phyloP scores from a whole-genome alignment of 1,284 basidiomycete species.

The Chondrostereum purpureum region DNA sequence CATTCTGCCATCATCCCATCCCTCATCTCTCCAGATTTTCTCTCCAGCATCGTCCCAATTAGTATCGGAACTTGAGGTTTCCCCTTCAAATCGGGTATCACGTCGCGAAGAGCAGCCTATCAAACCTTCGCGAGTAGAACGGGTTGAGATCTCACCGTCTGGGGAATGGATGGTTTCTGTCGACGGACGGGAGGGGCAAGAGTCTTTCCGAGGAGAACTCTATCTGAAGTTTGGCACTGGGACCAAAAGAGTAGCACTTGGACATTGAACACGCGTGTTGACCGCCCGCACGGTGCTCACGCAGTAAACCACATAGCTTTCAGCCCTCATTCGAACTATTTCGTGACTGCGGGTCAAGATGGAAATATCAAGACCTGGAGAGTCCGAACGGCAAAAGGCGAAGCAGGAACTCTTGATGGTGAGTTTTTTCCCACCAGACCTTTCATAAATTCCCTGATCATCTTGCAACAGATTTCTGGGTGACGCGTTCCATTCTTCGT shows the following conservation, averaged over 20 bases:
- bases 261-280: constrained; percentile 87
- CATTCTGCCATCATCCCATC: constrained; percentile 89
- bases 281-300: constrained; percentile 75
- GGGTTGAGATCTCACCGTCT: constrained; percentile 56
- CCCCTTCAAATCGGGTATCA: constrained; percentile 89
- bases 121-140: constrained; percentile 75
- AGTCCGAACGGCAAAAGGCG: constrained; percentile 36
- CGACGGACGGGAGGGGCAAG: constrained; percentile 70
- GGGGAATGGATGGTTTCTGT: constrained; percentile 95
- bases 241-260: constrained; percentile 48
- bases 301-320: constrained; percentile 71
- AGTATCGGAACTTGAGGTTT: constrained; percentile 85
- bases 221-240: constrained; percentile 90
- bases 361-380: constrained; percentile 71
- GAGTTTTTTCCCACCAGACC: constrained; percentile 26
- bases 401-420: constrained; percentile 37
- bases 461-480: constrained; percentile 63
- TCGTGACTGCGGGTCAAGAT: constrained; percentile 67
- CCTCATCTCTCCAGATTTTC: constrained; percentile 90
- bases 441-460: constrained; percentile 11
- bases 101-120: constrained; percentile 75
- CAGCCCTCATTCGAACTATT: constrained; percentile 35
- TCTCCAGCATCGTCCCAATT: constrained; percentile 69
- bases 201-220: constrained; percentile 57
- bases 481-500: constrained; percentile 60